Evolutionary conservation across 2,329 filamentous ascomycete genomes (phyloP).

Genomic region (Eutypella sp.): DNA sequence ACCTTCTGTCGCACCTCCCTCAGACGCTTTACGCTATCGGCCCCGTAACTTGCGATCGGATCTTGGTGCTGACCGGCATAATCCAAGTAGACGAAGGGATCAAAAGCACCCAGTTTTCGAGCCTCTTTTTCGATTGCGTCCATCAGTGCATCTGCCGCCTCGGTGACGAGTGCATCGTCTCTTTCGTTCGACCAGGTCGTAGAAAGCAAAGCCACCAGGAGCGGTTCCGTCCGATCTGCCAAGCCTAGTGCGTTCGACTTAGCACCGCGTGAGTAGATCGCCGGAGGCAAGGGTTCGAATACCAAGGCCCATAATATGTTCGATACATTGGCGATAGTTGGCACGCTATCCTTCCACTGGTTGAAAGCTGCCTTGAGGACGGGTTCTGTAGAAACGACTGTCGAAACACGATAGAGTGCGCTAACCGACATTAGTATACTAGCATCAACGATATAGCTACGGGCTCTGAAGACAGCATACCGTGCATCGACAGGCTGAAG

Average conservation of each 20-base stretch:
- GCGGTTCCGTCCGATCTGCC: conserved; percentile 1
- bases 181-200: conserved; percentile 2
- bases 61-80: conserved; percentile 17
- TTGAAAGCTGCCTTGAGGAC: conserved; percentile 5
- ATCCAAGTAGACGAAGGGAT: conserved; percentile 15
- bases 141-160: conserved; percentile 3
- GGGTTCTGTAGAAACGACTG: conserved; percentile 1
- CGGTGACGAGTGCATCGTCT: conserved; percentile 6
- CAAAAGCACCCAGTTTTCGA: conserved; percentile 7
- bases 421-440: conserved; percentile 2
- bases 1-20: conserved; percentile 2
- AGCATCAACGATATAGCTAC: background rate
- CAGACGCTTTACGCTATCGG: conserved; percentile 7
- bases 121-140: conserved; percentile 4
- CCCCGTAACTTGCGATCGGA: conserved; percentile 14
- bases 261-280: conserved; percentile 7
- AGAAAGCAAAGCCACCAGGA: conserved; percentile 4
- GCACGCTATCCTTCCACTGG: conserved; percentile 6
- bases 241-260: conserved; percentile 7
- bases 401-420: background rate
- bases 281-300: conserved; percentile 13
- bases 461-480: conserved; percentile 1
- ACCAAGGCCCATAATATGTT: conserved; percentile 8
- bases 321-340: conserved; percentile 1
- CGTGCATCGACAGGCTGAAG: conserved; percentile 2